Evolutionary conservation across 768 basidiomycete genomes (phyloP), one percentile per base, ranked within the genome.

Genomic region (Cystobasidium onofrii): DNA sequence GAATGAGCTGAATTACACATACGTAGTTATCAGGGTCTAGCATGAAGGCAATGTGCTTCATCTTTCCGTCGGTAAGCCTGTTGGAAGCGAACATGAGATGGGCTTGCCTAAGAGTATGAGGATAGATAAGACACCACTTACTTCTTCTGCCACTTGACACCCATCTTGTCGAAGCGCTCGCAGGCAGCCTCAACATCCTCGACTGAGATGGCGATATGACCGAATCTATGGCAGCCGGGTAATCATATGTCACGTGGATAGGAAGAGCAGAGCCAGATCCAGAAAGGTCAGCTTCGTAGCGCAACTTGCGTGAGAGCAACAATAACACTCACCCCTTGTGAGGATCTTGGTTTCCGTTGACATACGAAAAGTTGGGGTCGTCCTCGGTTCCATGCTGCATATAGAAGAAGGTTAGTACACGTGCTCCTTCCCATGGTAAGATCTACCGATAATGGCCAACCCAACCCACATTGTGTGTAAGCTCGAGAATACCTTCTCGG

Each of bases 381-480:
- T 82, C 83, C 83, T 98, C 95, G 72, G 91, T 91, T 70, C 93
- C 91, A 80, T 92, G 90, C 84, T 93, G 92, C 83, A 90, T 88
- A 0, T 89, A 92, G 70, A 41, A 72, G n/a, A 46, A 85, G 80
- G 94, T 91, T 74, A 92, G 86, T 76, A 93, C 27, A 29, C 27
- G 25, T 67, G 65, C 33, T 82, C 66, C 88, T 89, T 90, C 76
- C n/a, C 29, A n/a, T 27, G 54, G 29, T 15, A 55, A 61, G 27
- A 65, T 29, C 18, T 23, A 71, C 39, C 15, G 57, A 17, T 15
- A 75, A 77, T 55, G n/a, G 78, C 78, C 79, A 52, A n/a, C n/a
- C 78, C 80, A 17, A 78, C 79, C 55, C 76, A 76, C 50, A 78
- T 80, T 71, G 61, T 77, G 77, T 60, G 80, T 80, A 9, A 81